phyloP scores from a whole-genome alignment of 495 filamentous ascomycete species.

The Amniculicola lignicola region DNA sequence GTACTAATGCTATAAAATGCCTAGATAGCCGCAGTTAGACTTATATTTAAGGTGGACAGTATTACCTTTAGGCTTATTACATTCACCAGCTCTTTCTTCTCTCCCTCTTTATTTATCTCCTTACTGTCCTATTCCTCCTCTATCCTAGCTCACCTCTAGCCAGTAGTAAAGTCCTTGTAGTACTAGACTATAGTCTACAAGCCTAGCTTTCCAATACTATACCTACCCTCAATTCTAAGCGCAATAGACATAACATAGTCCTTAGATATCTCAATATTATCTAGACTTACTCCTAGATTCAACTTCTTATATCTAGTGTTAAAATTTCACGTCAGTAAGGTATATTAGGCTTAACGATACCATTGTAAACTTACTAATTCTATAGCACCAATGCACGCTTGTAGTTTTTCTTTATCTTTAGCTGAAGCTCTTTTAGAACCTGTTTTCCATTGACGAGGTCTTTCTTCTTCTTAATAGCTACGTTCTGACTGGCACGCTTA shows the following conservation, averaged over 20 bases:
- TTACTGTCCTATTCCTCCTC: slow-evolving; percentile 8
- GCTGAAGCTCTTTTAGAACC: too few relatives aligned
- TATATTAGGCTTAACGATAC: slow-evolving; percentile 8
- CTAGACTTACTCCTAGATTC: slow-evolving; percentile 7
- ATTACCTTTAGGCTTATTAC: slow-evolving; percentile 17
- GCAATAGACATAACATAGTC: slow-evolving; percentile 2
- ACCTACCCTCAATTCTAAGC: too few relatives aligned
- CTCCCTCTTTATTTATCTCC: slow-evolving; percentile 7
- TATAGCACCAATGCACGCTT: slow-evolving; percentile 1
- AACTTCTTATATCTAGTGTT: slow-evolving; percentile 13
- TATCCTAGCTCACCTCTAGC: too few relatives aligned
- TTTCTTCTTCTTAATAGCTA: too few relatives aligned
- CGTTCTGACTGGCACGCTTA: slow-evolving; percentile 3
- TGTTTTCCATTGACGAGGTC: too few relatives aligned
- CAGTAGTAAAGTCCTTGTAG: too few relatives aligned
- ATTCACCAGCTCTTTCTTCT: slow-evolving; percentile 11
- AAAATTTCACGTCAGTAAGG: slow-evolving; percentile 5
- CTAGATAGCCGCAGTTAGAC: slow-evolving; percentile 14
- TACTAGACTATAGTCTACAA: too few relatives aligned
- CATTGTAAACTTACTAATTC: slow-evolving; percentile 7
- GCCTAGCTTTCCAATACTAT: too few relatives aligned
- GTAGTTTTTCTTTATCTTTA: slow-evolving; percentile 1
- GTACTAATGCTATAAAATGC: slow-evolving; percentile 18
- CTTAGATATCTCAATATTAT: slow-evolving; percentile 11
- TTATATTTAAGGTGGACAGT: slow-evolving; percentile 18